A percentile compares a stretch with the other conserved stretches of the same genome.
Evolutionary conservation across 192 early-diverging fungal species (phyloP).

Genomic region (Linnemannia hyalina): DNA sequence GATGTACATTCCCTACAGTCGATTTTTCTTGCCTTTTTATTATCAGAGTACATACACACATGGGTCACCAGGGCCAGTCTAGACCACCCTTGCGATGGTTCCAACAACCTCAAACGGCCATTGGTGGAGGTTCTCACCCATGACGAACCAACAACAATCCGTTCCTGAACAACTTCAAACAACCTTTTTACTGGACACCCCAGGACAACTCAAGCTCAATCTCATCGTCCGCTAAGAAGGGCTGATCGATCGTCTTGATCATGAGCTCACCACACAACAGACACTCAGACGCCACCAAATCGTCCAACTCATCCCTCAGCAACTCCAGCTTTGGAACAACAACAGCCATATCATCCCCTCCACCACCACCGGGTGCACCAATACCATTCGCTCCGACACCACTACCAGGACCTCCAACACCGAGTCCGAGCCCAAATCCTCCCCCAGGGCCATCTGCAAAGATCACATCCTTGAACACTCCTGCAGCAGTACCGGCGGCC

Average conservation of each 20-base stretch:
- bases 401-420: background rate
- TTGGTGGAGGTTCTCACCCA: background rate
- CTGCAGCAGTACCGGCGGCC: slow-evolving; percentile 55
- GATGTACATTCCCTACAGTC: background rate
- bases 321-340: slow-evolving; percentile 61
- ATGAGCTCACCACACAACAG: slow-evolving; percentile 96
- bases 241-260: slow-evolving; percentile 89
- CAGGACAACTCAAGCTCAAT: slow-evolving; percentile 67
- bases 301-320: slow-evolving; percentile 62
- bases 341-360: slow-evolving; percentile 61
- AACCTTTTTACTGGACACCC: slow-evolving; percentile 66
- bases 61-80: too few relatives aligned
- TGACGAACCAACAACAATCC: background rate
- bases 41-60: background rate
- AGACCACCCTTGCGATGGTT: background rate
- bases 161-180: too few relatives aligned
- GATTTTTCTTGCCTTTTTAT: background rate
- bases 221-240: slow-evolving; percentile 78
- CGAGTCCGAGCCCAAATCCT: slow-evolving; percentile 16
- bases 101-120: background rate
- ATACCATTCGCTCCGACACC: slow-evolving; percentile 6
- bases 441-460: slow-evolving; percentile 39
- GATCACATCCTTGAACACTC: slow-evolving; percentile 60
- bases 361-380: slow-evolving; percentile 32
- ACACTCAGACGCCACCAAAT: slow-evolving; percentile 80